Evolutionary conservation across 148 eudicot genomes (phyloP).

Genomic region (Selenicereus undatus): DNA sequence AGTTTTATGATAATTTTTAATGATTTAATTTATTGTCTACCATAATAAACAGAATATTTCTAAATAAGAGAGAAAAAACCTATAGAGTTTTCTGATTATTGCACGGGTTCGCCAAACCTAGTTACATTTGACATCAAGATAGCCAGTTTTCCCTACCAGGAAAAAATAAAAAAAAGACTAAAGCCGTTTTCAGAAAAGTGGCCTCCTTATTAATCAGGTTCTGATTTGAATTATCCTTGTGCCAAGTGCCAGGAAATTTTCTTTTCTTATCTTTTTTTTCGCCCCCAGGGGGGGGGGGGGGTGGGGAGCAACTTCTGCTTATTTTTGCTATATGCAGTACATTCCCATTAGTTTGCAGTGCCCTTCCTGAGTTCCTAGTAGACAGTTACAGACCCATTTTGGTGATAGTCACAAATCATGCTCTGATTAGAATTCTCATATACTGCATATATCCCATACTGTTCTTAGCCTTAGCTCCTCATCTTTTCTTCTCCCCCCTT

Average conservation of each 20-base stretch:
- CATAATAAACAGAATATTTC: too few relatives aligned
- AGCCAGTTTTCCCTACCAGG: not conserved
- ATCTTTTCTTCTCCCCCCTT: too few relatives aligned
- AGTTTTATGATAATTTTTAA: too few relatives aligned
- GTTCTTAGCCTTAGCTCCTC: not conserved
- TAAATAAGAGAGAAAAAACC: too few relatives aligned
- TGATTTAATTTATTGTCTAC: too few relatives aligned
- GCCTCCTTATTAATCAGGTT: not conserved
- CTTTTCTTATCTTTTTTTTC: too few relatives aligned
- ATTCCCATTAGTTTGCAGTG: not conserved
- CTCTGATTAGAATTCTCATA: not conserved
- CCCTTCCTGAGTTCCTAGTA: not conserved
- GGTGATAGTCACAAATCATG: not conserved
- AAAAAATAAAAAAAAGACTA: not conserved
- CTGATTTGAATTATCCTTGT: not conserved
- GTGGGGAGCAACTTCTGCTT: too few relatives aligned
- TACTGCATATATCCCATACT: not conserved
- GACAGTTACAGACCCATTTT: not conserved
- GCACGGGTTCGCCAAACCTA: too few relatives aligned
- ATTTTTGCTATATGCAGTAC: too few relatives aligned
- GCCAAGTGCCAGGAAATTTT: not conserved
- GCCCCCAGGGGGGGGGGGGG: too few relatives aligned
- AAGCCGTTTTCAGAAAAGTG: not conserved
- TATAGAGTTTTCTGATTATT: too few relatives aligned
- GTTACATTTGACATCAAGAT: too few relatives aligned